These are phyloP conservation scores for Leptomonas seymouri DNA, from an alignment of 208 protist species.

Conservation along the genomic window DNA sequence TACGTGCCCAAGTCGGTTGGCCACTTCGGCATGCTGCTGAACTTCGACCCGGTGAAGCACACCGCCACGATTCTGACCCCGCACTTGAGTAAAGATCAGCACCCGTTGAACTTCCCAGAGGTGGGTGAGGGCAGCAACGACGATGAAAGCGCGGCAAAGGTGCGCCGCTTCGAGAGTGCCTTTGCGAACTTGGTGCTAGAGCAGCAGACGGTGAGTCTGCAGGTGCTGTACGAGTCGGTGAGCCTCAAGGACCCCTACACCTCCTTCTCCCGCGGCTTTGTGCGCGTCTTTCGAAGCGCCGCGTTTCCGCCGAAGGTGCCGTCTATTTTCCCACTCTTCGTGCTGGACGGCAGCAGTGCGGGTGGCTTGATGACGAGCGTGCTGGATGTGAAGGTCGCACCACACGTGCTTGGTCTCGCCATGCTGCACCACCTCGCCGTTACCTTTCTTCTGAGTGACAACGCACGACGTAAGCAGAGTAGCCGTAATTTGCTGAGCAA, in stretches of 20 bases:
- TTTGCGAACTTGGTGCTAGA: conserved; percentile 62
- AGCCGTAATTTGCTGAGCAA: conserved; percentile 62
- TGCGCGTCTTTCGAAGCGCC: conserved; percentile 77
- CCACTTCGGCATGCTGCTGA: conserved; percentile 73
- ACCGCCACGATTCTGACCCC: conserved; percentile 69
- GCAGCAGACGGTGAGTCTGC: conserved; percentile 75
- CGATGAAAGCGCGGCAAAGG: conserved; percentile 3
- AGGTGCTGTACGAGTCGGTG: conserved; percentile 80
- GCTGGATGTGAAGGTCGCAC: conserved; percentile 77
- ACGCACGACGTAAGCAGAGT: conserved; percentile 61
- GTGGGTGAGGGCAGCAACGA: conserved; percentile 10
- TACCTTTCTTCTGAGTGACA: conserved; percentile 71
- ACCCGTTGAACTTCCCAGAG: conserved; percentile 34
- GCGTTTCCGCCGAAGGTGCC: conserved; percentile 51
- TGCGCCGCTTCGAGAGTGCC: conserved; percentile 35
- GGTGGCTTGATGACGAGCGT: conserved; percentile 72
- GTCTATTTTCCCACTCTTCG: conserved; percentile 83
- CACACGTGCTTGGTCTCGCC: conserved; percentile 88
- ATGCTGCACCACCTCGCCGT: conserved; percentile 88
- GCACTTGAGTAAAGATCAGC: conserved; percentile 48
- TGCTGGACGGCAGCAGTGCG: conserved; percentile 81
- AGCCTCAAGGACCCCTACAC: conserved; percentile 71
- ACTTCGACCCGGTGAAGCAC: conserved; percentile 75
- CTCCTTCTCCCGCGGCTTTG: conserved; percentile 79
- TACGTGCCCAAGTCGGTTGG: conserved; percentile 57